Evolutionary conservation across 1,139 yeast species (phyloP).

Genomic region (Chernovozyma aurita): DNA sequence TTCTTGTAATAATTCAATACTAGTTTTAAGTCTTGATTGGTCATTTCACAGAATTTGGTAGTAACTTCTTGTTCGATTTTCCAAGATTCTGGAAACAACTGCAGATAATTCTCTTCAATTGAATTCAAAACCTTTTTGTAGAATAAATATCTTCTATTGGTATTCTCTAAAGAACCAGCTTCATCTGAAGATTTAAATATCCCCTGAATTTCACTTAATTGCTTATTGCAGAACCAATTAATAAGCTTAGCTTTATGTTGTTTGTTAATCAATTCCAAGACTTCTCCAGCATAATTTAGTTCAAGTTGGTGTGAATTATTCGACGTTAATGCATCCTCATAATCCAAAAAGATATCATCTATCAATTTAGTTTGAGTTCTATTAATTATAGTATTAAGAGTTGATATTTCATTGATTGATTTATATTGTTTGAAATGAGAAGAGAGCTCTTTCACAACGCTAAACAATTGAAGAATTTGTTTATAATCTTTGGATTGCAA

Average conservation of each 20-base stretch:
- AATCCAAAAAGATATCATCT: conserved; percentile 72
- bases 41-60: conserved; percentile 60
- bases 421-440: conserved; percentile 77
- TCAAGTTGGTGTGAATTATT: conserved; percentile 17
- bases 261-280: conserved; percentile 63
- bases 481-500: conserved; percentile 49
- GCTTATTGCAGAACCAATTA: conserved; percentile 70
- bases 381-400: conserved; percentile 57
- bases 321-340: conserved; percentile 37
- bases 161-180: conserved; percentile 89
- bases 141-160: conserved; percentile 75
- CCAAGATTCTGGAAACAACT: conserved; percentile 71
- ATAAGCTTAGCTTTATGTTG: conserved; percentile 59
- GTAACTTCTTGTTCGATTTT: conserved; percentile 59
- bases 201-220: conserved; percentile 66
- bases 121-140: conserved; percentile 66
- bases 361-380: conserved; percentile 62
- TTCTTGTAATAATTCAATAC: conserved; percentile 28
- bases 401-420: conserved; percentile 77
- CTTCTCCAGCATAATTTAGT: conserved; percentile 61
- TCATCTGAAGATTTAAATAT: conserved; percentile 80
- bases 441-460: conserved; percentile 76
- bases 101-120: conserved; percentile 48
- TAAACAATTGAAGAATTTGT: conserved; percentile 62
- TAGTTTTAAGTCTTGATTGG: conserved; percentile 59